Evolutionary conservation across 306 rosid genomes (phyloP).

Genomic region (Citrullus amarus): DNA sequence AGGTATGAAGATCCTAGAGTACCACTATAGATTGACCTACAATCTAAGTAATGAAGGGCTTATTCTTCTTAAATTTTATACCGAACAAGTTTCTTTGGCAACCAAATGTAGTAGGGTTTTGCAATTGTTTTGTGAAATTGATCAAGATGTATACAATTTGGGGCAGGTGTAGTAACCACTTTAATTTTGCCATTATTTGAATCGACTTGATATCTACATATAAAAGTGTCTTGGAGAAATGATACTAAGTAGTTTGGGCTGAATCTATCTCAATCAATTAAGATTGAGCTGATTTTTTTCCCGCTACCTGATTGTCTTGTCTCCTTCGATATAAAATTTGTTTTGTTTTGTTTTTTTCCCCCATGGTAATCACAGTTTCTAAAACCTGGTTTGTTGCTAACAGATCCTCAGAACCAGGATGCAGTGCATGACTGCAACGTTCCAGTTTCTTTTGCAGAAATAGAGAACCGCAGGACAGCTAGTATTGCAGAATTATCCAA

Average conservation of each 20-base stretch:
- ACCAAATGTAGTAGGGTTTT: neutral
- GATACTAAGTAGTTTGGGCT: neutral
- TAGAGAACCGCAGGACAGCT: conserved; percentile 16
- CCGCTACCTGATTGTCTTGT: neutral
- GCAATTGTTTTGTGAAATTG: neutral
- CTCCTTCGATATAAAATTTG: neutral
- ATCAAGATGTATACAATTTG: neutral
- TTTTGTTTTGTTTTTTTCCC: neutral
- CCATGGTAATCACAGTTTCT: neutral
- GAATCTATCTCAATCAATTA: neutral
- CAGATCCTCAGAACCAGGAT: conserved; percentile 25
- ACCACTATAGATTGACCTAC: neutral
- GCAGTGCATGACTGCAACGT: conserved; percentile 15
- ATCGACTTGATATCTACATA: neutral
- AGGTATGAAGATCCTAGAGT: neutral
- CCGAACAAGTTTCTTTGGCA: neutral
- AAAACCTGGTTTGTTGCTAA: conserved; percentile 6
- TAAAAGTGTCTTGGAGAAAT: neutral
- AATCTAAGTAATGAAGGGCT: neutral
- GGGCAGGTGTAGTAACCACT: neutral
- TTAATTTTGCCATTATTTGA: neutral
- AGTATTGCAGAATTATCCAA: conserved; percentile 18
- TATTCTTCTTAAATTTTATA: neutral
- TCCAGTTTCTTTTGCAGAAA: conserved; percentile 18
- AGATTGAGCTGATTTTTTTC: neutral